These are phyloP conservation scores for Beverwykella pulmonaria DNA, from an alignment of 495 filamentous ascomycete species.

Conservation along the genomic window DNA sequence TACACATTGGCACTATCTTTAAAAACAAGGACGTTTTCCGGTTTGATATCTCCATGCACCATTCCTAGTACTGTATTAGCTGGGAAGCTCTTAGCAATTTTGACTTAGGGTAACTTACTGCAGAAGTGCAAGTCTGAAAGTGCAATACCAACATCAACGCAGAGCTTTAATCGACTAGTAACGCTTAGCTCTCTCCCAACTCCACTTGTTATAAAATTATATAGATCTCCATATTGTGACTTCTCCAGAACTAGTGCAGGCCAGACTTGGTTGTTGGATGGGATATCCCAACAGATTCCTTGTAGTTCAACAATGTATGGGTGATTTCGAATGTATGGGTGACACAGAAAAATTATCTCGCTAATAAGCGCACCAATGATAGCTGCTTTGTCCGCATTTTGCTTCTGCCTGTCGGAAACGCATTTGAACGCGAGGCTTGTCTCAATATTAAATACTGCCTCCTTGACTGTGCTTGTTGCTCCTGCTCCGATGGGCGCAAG, in stretches of 20 bases:
- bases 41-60: constrained; percentile 46
- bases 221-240: constrained; percentile 28
- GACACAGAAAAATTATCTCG: constrained; percentile 16
- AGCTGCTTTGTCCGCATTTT: not conserved
- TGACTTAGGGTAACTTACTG: constrained; percentile 18
- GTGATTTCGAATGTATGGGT: constrained; percentile 23
- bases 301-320: constrained; percentile 27
- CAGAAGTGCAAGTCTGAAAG: constrained; percentile 29
- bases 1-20: constrained; percentile 6
- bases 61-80: constrained; percentile 29
- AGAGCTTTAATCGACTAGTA: constrained; percentile 25
- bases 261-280: constrained; percentile 18
- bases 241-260: constrained; percentile 40
- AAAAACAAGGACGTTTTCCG: constrained; percentile 46
- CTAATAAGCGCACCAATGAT: not conserved
- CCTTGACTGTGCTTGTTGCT: constrained; percentile 17
- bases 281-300: constrained; percentile 37
- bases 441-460: constrained; percentile 17
- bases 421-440: constrained; percentile 36
- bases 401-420: not conserved
- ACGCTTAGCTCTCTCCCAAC: constrained; percentile 14
- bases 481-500: constrained; percentile 21
- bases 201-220: constrained; percentile 18
- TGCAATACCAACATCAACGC: constrained; percentile 26
- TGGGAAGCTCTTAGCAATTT: not conserved